Base-by-base conservation (phyloP, 176 grass and related monocot species). In the Aechmea fasciata region DNA sequence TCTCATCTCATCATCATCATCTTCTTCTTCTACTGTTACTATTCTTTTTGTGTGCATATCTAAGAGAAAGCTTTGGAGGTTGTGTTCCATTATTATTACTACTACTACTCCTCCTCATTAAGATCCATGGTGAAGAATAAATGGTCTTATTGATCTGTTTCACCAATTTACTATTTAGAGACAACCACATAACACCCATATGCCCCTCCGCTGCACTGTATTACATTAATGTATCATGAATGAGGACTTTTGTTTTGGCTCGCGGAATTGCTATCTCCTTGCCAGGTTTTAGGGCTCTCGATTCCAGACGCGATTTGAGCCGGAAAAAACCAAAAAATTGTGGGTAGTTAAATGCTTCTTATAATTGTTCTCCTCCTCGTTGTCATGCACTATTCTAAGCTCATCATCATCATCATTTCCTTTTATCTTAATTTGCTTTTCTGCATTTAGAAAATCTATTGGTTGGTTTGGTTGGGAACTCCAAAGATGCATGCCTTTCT, bases 11-110 rank as follows among this genome's bases (percentile, higher is more conserved):
- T 41, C 33, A 1, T 41, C 33, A 1, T 41, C 33, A 0, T 55
- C 52, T 10, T 19, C 20, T 61, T 19, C 55, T 61, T 22, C 55
- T 61, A 12, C 55, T 61, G 55, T 61, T 61, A 61, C 55, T 61
- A 61, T 61, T 61, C 55, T 61, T 61, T 61, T 61, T 61, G 55
- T 61, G 55, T 61, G 55, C 20, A 61, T 61, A 61, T 61, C 55
- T 61, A 61, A 18, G 20, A 61, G 20, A 61, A 61, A 61, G 55
- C 55, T 61, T 61, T 22, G 55, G 55, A 61, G 55, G 55, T n/a
- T 61, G 55, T 61, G 55, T 22, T 19, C 20, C 20, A 9, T 18
- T 15, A 22, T 61, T 61, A 61, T 41, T 41, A 41, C 33, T 41
- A 5, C 29, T 33, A 3, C 29, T 41, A 3, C 33, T 41, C 33